Base-by-base conservation (phyloP, 108 stramenopile genomes). In the Fragilariopsis cylindrus region DNA sequence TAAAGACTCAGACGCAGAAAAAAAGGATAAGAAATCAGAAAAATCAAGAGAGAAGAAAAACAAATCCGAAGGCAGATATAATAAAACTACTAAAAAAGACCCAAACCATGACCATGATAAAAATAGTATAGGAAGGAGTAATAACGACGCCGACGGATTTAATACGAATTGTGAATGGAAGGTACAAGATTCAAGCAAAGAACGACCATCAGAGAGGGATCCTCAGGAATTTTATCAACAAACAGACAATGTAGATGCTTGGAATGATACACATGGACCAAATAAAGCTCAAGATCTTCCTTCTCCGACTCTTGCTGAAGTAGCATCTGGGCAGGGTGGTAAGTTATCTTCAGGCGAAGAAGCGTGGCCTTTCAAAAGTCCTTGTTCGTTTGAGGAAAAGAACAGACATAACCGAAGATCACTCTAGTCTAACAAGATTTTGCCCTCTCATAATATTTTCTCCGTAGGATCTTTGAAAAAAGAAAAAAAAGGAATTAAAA, bases 201-300 rank as follows among this genome's bases (percentile, higher is more conserved):
- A 52, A n/a, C n/a, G 7, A 19, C 7, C 63, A 12, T 70, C 16
- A 30, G 41, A 3, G 8, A 70, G 73, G 73, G 62, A 74, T 70
- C 72, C 73, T 42, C 57, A 16, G 6, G 66, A 77, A 2, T 74
- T 74, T 70, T 55, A 74, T 18, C 30, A 80, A 39, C 60, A 80
- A 15, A 57, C 69, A 15, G 47, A 50, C 4, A 55, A 41, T 39
- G 16, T 60, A 39, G 41, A 46, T 1, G 30, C 8, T 65, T 80
- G 69, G 65, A 73, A 74, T 18, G 60, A 80, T 42, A 21, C 47
- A 54, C 39, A 64, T 15, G 49, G 47, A 48, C 69, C 69, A 40
- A 50, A 65, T 40, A 65, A 63, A 47, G 57, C 65, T 16, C 73
- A 64, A 15, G 67, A 74, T 48, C 67, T 74, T 19, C 47, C 60